Conservation (phyloP, 495 filamentous ascomycete genomes). For the Podospora appendiculata region DNA sequence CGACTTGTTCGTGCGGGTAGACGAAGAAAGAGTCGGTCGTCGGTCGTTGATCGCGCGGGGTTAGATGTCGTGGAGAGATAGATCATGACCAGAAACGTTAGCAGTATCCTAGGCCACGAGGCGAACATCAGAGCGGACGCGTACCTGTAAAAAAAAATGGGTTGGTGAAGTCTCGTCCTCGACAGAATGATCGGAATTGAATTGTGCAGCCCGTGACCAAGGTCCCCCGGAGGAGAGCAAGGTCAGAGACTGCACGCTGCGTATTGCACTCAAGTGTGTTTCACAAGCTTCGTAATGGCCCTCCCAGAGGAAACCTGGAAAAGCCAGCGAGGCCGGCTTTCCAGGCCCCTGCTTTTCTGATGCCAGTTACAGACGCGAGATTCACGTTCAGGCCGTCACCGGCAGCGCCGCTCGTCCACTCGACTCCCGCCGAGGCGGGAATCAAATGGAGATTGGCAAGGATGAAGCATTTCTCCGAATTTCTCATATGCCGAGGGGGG, state of each 20-base stretch:
- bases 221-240: neutral
- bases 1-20: too few species aligned
- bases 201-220: slow-evolving; percentile 5
- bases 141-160: slow-evolving; percentile 7
- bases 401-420: slow-evolving; percentile 4
- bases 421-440: neutral
- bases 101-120: too few species aligned
- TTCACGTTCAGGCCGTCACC: slow-evolving; percentile 14
- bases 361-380: slow-evolving; percentile 16
- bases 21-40: too few species aligned
- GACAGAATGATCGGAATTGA: slow-evolving; percentile 20
- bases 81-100: too few species aligned
- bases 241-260: slow-evolving; percentile 8
- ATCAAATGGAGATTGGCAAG: slow-evolving; percentile 50
- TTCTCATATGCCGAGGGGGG: slow-evolving; percentile 83
- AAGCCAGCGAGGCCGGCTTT: neutral
- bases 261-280: slow-evolving; percentile 18
- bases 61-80: too few species aligned
- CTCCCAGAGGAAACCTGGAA: slow-evolving; percentile 13
- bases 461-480: slow-evolving; percentile 85
- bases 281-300: slow-evolving; percentile 19
- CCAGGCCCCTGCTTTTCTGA: slow-evolving; percentile 16
- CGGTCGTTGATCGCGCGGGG: too few species aligned
- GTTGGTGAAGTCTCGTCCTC: slow-evolving; percentile 16
- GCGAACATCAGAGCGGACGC: neutral